Conservation (phyloP, 2,329 filamentous ascomycete species). For the Ascochyta viciae-villosae region DNA sequence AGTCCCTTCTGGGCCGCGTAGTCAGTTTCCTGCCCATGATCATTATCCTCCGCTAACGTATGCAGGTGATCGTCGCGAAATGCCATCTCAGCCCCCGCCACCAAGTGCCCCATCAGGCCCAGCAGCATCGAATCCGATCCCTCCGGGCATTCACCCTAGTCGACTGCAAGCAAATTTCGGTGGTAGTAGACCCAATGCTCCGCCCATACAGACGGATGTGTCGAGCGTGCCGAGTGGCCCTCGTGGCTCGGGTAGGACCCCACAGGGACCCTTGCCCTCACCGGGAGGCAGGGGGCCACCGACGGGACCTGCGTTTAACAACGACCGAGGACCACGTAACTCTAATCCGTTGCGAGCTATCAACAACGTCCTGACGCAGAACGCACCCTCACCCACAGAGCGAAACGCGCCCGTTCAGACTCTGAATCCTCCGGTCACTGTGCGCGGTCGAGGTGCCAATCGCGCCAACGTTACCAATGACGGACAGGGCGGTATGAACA, state of each 20-base stretch:
- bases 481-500: constrained; percentile 21
- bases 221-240: constrained; percentile 46
- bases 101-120: constrained; percentile 44
- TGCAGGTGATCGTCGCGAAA: constrained; percentile 36
- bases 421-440: constrained; percentile 29
- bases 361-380: constrained; percentile 41
- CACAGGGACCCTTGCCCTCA: constrained; percentile 34
- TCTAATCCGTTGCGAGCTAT: constrained; percentile 34
- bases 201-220: constrained; percentile 43
- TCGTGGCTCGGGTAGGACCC: constrained; percentile 35
- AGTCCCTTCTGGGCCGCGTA: constrained; percentile 62
- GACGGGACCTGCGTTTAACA: constrained; percentile 41
- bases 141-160: constrained; percentile 62
- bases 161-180: constrained; percentile 50
- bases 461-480: constrained; percentile 35
- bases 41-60: constrained; percentile 8
- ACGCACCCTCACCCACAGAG: constrained; percentile 28
- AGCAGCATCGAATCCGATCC: constrained; percentile 38
- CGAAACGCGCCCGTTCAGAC: constrained; percentile 24
- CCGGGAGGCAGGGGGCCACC: constrained; percentile 42
- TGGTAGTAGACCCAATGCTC: constrained; percentile 4
- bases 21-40: constrained; percentile 36
- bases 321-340: constrained; percentile 35
- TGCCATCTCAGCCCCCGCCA: constrained; percentile 34
- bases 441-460: constrained; percentile 42